Evolutionary conservation across 2,329 filamentous ascomycete species (phyloP), one percentile per base, ranked within the genome.

Genomic region (Hypomyces rosellus): DNA sequence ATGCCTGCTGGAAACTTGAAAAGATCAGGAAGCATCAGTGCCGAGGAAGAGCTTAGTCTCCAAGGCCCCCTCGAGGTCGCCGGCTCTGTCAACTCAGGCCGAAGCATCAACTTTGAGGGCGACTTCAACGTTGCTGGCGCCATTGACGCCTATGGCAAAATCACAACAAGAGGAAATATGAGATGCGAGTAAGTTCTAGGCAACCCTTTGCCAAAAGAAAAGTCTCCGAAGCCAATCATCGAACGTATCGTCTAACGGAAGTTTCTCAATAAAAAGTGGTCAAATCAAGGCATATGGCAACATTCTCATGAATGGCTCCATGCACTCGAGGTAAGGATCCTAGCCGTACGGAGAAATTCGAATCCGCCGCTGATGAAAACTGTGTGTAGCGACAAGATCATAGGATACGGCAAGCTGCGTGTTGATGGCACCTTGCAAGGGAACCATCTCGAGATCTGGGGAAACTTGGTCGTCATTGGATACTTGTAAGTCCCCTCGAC

Each of bases 221-320:
- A 33, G 22, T 9, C 6, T 11, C 45, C 48, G 34, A 51, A 51
- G 45, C 42, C 44, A 33, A 30, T 30, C 6, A 30, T 30, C 25
- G 25, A 8, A 30, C 9, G 9, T 3, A 30, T 30, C 25, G n/a
- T 22, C 25, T 30, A 30, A 30, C 25, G 9, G 25, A 11, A 30
- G 25, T 8, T 6, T 30, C 25, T 11, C 25, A 4, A 18, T n/a
- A 15, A 22, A 36, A 46, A 74, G 72, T 42, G 70, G 71, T 44
- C 66, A 65, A 44, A 64, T 76, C 52, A 75, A 75, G 54, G 71
- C 72, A 2, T 73, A 73, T 45, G 74, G 72, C 6, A 75, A 75
- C 54, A 70, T 76, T 16, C 58, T 65, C 40, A 61, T 75, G 38
- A 63, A 59, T 14, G 74, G 74, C 39, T 67, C 62, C 46, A 62